Evolutionary conservation across 176 grass and related monocot species (phyloP), one percentile per base, ranked within the genome.

Genomic region (Hyparrhenia diplandra): DNA sequence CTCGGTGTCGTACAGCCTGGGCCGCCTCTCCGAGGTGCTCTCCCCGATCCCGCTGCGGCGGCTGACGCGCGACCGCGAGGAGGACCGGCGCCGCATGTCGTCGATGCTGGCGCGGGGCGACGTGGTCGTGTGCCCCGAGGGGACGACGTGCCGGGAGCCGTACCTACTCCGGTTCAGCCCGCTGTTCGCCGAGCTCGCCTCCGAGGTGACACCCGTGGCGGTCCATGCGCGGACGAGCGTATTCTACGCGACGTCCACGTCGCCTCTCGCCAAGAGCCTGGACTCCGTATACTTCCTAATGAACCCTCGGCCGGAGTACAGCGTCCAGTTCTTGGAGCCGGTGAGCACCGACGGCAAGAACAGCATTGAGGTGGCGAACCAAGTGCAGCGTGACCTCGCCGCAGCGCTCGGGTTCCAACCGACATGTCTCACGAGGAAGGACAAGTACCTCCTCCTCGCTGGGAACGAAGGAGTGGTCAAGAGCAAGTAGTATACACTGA

Each of bases 121-220:
- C 77, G 80, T 92, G 5, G 85, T 88, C 1, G 60, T 88, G 62
- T 92, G 90, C 85, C 90, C 90, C 30, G 90, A 96, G 76, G 93
- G 90, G 18, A 96, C 93, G 10, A 88, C 86, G 80, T 88, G 80
- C 88, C 78, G 93, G 28, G 93, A 95, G 79, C 89, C 82, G 3
- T 92, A 88, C 78, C 55, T 95, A 47, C 90, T 96, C 8, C 71
- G 93, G 28, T 90, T 96, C 68, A 96, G 87, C 87, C 85, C 85
- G 45, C 83, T 96, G 14, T 88, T 92, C 65, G 64, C 85, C 16
- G 90, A 92, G 90, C 85, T 95, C 34, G 65, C 64, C 24, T 47
- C 71, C 37, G 88, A 87, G 55, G 80, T 89, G 10, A 82, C 68
- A 18, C 93, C 93, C 13, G 83, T 93, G 61, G 93, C 90, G 35